Conservation (phyloP, 306 rosid genomes). For the Sophora flavescens region DNA sequence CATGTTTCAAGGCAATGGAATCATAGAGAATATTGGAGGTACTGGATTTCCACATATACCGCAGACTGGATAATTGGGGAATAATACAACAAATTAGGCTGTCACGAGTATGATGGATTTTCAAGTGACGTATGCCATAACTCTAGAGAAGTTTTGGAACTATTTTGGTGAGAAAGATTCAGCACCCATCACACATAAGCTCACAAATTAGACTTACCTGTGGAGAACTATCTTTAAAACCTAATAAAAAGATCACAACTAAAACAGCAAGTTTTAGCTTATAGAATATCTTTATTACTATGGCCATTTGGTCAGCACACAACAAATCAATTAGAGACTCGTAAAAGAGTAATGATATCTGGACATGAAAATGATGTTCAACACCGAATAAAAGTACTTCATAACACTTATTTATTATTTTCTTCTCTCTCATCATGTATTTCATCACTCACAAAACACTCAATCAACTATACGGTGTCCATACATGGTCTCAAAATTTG, state of each 20-base stretch:
- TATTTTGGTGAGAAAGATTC: conserved; percentile 1
- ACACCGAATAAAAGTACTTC: too few relatives aligned
- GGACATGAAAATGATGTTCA: too few relatives aligned
- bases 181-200: not conserved
- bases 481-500: too few relatives aligned
- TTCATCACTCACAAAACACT: too few relatives aligned
- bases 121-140: not conserved
- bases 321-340: too few relatives aligned
- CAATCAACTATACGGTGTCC: too few relatives aligned
- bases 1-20: conserved; percentile 8
- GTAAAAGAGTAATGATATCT: too few relatives aligned
- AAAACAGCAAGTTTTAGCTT: not conserved
- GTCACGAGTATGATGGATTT: conserved; percentile 25
- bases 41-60: not conserved
- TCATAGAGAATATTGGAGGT: not conserved
- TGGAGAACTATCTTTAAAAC: not conserved
- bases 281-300: not conserved
- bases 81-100: not conserved
- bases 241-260: conserved; percentile 7
- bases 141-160: not conserved
- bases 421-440: too few relatives aligned
- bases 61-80: not conserved
- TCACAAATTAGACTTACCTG: not conserved
- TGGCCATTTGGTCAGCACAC: not conserved
- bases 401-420: too few relatives aligned